phyloP scores from a whole-genome alignment of 164 flowering plant genomes.

The Tetrastigma voinierianum region DNA sequence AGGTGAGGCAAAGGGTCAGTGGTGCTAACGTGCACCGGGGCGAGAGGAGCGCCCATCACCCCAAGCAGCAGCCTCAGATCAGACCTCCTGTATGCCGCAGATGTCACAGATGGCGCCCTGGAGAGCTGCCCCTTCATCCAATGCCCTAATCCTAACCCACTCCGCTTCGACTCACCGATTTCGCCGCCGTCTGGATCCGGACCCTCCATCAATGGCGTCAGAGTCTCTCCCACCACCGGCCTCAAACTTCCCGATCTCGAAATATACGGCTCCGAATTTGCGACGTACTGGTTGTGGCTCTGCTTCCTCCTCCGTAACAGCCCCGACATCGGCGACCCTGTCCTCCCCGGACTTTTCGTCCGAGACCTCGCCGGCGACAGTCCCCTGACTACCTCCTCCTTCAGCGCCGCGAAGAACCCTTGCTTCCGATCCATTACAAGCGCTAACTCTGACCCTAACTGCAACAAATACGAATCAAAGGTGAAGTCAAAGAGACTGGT shows the following conservation, averaged over 20 bases:
- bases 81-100: conserved; percentile 30
- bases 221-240: conserved; percentile 41
- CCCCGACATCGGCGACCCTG: conserved; percentile 38
- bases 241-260: conserved; percentile 54
- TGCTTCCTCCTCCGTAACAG: conserved; percentile 30
- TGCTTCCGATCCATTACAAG: conserved; percentile 36
- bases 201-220: conserved; percentile 54
- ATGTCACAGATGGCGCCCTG: conserved; percentile 36
- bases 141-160: conserved; percentile 42
- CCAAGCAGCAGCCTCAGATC: conserved; percentile 63
- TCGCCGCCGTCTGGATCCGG: conserved; percentile 58
- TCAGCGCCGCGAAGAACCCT: conserved; percentile 38
- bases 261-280: conserved; percentile 24
- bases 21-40: conserved; percentile 53
- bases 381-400: conserved; percentile 40
- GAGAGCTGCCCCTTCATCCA: conserved; percentile 57
- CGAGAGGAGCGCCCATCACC: conserved; percentile 70
- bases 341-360: conserved; percentile 24
- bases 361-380: conserved; percentile 37
- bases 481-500: too few species aligned
- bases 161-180: conserved; percentile 39
- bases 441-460: neutral
- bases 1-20: conserved; percentile 58
- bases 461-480: too few species aligned
- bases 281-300: conserved; percentile 6